Percentiles rank a stretch among this genome's conserved stretches.
Evolutionary conservation across 768 basidiomycete genomes (phyloP).

Genomic region (Russula sp.): DNA sequence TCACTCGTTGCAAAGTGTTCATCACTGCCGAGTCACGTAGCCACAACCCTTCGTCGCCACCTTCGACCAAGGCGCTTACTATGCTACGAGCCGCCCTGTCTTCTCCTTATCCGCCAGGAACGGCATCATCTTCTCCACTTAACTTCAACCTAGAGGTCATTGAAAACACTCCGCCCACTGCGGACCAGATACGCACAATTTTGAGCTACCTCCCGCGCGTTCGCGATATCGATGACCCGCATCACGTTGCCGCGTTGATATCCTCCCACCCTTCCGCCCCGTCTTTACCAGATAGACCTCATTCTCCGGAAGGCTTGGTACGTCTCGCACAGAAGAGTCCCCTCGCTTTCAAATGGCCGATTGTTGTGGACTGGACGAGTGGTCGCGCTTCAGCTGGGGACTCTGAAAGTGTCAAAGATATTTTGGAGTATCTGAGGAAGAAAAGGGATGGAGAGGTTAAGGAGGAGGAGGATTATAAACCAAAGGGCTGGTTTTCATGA

Average conservation of each 20-base stretch:
- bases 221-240: constrained; percentile 26
- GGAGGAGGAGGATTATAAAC: constrained; percentile 40
- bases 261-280: constrained; percentile 53
- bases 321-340: constrained; percentile 51
- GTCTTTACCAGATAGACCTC: constrained; percentile 36
- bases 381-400: constrained; percentile 63
- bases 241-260: constrained; percentile 39
- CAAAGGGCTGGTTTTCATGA: constrained; percentile 53
- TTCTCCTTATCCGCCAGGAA: constrained; percentile 53
- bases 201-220: constrained; percentile 50
- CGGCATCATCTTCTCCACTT: constrained; percentile 44
- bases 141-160: constrained; percentile 68
- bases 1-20: background rate
- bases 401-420: constrained; percentile 58
- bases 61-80: constrained; percentile 54
- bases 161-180: constrained; percentile 54
- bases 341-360: constrained; percentile 65
- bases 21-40: constrained; percentile 32
- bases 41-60: constrained; percentile 59
- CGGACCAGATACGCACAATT: constrained; percentile 65
- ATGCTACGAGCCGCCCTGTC: constrained; percentile 56
- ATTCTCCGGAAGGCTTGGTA: constrained; percentile 39
- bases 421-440: constrained; percentile 60
- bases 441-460: constrained; percentile 58
- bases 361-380: constrained; percentile 71